These are phyloP conservation scores for Cunninghamia lanceolata DNA, from an alignment of 75 land plant species.

Conservation along the genomic window DNA sequence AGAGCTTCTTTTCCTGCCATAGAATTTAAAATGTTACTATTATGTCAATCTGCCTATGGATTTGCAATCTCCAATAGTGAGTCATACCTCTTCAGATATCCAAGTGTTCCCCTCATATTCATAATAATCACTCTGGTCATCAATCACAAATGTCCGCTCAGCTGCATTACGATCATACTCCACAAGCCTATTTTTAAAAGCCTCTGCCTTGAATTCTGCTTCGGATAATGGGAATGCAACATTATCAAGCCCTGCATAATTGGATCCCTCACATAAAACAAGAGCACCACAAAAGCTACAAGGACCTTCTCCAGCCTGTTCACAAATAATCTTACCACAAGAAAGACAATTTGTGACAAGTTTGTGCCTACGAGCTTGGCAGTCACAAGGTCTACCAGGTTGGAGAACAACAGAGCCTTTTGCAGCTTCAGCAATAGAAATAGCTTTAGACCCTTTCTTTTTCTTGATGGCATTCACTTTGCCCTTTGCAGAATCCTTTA, in stretches of 20 bases:
- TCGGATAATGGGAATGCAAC: constrained; percentile 47
- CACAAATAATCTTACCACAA: constrained; percentile 94
- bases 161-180: constrained; percentile 89
- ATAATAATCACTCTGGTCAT: constrained; percentile 97
- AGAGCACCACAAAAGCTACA: constrained; percentile 92
- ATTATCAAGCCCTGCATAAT: constrained; percentile 80
- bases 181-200: constrained; percentile 83
- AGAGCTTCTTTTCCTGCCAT: constrained; percentile 73
- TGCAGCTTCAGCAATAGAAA: constrained; percentile 91
- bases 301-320: constrained; percentile 95
- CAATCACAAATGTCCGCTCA: constrained; percentile 85
- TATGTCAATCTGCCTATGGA: background rate
- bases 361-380: constrained; percentile 84
- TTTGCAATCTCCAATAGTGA: background rate
- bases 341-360: constrained; percentile 92
- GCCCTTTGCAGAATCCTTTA: constrained; percentile 23
- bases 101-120: constrained; percentile 82
- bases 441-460: constrained; percentile 62
- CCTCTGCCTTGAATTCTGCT: constrained; percentile 83
- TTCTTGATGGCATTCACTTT: constrained; percentile 37
- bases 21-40: background rate
- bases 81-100: constrained; percentile 72
- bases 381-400: constrained; percentile 77
- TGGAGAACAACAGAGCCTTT: constrained; percentile 73
- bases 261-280: constrained; percentile 81